These are phyloP conservation scores for Coprinopsis sp. DNA, from an alignment of 768 basidiomycete genomes.

Conservation along the genomic window DNA sequence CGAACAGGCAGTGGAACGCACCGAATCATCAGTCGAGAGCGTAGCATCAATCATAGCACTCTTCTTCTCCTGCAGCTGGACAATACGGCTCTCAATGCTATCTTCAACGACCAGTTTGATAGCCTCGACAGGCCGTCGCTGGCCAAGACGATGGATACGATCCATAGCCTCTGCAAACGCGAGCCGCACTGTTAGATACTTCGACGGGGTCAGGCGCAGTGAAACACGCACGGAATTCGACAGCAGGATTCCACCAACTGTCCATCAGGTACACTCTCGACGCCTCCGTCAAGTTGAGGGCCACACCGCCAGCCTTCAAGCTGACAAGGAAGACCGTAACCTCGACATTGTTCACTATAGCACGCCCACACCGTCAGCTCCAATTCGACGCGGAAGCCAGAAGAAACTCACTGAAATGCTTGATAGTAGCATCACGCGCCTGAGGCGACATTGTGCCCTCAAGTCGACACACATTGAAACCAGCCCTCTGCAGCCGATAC, in stretches of 20 bases:
- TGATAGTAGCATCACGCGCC: conserved; percentile 89
- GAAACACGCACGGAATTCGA: conserved; percentile 68
- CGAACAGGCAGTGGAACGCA: conserved; percentile 27
- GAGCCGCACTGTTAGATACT: neutral
- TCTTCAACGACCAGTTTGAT: conserved; percentile 95
- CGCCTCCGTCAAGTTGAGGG: conserved; percentile 85
- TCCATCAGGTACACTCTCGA: conserved; percentile 96
- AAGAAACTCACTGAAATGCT: conserved; percentile 75
- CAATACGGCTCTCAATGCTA: conserved; percentile 91
- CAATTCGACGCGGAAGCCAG: neutral
- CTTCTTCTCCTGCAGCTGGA: conserved; percentile 98
- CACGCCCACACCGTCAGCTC: neutral
- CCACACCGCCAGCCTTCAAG: conserved; percentile 93
- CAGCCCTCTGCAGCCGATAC: conserved; percentile 85
- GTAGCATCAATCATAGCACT: conserved; percentile 92
- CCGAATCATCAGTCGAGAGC: conserved; percentile 74
- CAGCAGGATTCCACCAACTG: conserved; percentile 99
- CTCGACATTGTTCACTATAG: conserved; percentile 80
- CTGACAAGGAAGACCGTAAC: conserved; percentile 98
- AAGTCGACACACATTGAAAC: conserved; percentile 89
- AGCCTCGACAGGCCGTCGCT: conserved; percentile 87
- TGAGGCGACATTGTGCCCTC: conserved; percentile 98
- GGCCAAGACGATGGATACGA: conserved; percentile 94
- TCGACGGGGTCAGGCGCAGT: neutral
- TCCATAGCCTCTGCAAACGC: conserved; percentile 82